Evolutionary conservation across 331 rosid species (phyloP), one percentile per base, ranked within the genome.

Genomic region (Malus hybrid): DNA sequence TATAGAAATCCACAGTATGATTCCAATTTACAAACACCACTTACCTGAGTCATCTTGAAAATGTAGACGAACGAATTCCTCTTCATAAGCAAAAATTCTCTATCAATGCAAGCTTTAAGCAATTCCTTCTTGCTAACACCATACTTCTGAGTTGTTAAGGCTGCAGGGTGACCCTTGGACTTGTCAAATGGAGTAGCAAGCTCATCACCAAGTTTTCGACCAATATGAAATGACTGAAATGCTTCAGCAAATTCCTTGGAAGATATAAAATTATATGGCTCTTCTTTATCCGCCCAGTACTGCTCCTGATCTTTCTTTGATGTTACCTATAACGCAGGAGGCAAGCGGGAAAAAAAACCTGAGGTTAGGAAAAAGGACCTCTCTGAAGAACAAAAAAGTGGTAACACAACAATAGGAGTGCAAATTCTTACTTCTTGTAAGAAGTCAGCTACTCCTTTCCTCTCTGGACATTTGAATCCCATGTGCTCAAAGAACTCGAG

Each of bases 401-500:
- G 70, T 46, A 63, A 62, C 11, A 28, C 6, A 9, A 73, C 42
- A 61, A 39, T 9, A 33, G 57, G 46, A 13, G 32, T 62, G 61
- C 33, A 26, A 46, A 11, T 28, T 72, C 6, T 55, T 67, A 85
- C 89, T 77, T 85, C 89, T 82, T 85, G 89, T 28, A 85, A 82
- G 75, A 82, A 85, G 75, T 85, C 89, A 63, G 89, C 89, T 46
- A 82, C 87, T 26, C 82, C 89, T 82, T 85, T 85, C 78, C 89
- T 85, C 71, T 85, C 87, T 11, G 89, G 89, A 58, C 89, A 82
- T 80, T 80, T 80, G 75, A 85, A 85, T 6, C 89, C 89, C 85
- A 75, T 77, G 48, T 62, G 75, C 77, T 74, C 83, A 34, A 85
- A 85, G 63, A 82, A 85, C 20, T 77, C 81, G 2, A 85, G 79